phyloP scores from a whole-genome alignment of 148 eudicot species.

The Polygonum aviculare region DNA sequence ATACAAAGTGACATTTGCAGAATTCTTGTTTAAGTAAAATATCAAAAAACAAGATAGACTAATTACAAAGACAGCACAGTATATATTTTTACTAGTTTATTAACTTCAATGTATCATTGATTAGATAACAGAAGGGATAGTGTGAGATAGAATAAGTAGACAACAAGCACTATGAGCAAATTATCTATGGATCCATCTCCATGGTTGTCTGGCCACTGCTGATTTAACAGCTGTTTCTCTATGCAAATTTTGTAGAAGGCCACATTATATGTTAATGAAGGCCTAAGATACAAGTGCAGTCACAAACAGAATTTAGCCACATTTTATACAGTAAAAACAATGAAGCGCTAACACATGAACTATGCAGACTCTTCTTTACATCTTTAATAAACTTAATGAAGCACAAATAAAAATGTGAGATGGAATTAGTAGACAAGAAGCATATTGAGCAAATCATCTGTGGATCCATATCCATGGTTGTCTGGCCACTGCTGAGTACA shows the following conservation, averaged over 20 bases:
- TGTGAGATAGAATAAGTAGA: not conserved
- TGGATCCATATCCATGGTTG: not conserved
- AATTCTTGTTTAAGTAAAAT: not conserved
- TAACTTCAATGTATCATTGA: no score
- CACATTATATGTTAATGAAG: not conserved
- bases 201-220: not conserved
- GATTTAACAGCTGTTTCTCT: not conserved
- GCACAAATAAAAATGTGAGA: not conserved
- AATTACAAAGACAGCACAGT: no score
- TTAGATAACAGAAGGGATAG: not conserved
- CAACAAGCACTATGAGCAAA: not conserved
- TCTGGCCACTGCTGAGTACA: slow-evolving; percentile 4
- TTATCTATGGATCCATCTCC: not conserved
- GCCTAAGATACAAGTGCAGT: not conserved
- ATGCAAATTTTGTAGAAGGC: not conserved
- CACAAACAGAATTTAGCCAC: not conserved
- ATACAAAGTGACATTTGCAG: not conserved
- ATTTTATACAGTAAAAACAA: no score
- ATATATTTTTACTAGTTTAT: no score
- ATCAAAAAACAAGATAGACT: no score
- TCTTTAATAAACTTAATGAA: no score
- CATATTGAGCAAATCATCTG: not conserved
- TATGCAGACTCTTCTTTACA: no score
- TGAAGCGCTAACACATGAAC: no score
- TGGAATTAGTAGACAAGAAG: not conserved